Evolutionary conservation across 306 rosid species (phyloP).

Genomic region (Macrotyloma uniflorum): DNA sequence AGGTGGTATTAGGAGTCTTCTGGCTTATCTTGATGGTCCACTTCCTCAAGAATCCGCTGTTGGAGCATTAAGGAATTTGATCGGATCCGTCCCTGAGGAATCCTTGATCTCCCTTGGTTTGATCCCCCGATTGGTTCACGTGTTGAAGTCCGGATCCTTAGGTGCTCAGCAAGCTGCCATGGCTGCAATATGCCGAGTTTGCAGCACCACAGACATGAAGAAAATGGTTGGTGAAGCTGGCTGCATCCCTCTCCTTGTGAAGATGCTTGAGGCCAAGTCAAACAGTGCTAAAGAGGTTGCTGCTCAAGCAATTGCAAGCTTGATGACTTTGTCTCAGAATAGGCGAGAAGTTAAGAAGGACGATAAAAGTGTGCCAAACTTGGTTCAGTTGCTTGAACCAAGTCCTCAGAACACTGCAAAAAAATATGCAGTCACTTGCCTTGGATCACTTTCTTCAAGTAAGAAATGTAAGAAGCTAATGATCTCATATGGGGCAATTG

Average conservation of each 20-base stretch:
- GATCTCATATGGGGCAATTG: constrained; percentile 92
- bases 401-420: constrained; percentile 83
- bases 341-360: constrained; percentile 69
- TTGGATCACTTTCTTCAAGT: constrained; percentile 68
- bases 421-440: constrained; percentile 83
- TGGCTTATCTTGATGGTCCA: constrained; percentile 79
- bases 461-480: constrained; percentile 87
- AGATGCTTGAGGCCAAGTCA: constrained; percentile 87
- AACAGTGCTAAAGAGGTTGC: constrained; percentile 66
- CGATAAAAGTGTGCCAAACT: constrained; percentile 76
- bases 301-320: constrained; percentile 71
- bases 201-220: constrained; percentile 63
- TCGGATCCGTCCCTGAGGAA: constrained; percentile 58
- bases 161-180: constrained; percentile 88
- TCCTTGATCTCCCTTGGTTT: constrained; percentile 61
- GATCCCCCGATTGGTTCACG: constrained; percentile 67
- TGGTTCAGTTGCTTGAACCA: constrained; percentile 91
- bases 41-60: constrained; percentile 83
- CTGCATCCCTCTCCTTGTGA: constrained; percentile 71
- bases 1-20: constrained; percentile 79
- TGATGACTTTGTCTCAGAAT: constrained; percentile 63
- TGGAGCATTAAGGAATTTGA: constrained; percentile 74
- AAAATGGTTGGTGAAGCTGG: constrained; percentile 74
- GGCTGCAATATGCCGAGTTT: constrained; percentile 59
- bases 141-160: constrained; percentile 65